phyloP scores from a whole-genome alignment of 129 eudicot species.

The Tagetes patula region DNA sequence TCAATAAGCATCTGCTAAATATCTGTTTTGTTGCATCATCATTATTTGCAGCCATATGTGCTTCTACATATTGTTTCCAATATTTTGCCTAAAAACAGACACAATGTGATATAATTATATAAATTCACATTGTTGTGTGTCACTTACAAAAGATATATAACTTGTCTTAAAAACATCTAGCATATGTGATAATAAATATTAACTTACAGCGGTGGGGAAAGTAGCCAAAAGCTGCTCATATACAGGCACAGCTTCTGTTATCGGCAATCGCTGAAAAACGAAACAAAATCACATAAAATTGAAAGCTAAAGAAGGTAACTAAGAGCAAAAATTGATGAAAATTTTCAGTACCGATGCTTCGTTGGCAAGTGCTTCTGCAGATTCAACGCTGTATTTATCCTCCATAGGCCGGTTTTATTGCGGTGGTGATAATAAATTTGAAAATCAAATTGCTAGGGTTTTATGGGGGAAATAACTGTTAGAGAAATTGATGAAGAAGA shows the following conservation, averaged over 20 bases:
- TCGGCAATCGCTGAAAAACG: slow-evolving; percentile 62
- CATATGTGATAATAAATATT: not conserved
- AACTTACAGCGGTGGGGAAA: slow-evolving; percentile 82
- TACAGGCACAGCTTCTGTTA: slow-evolving; percentile 71
- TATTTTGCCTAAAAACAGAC: slow-evolving; percentile 67
- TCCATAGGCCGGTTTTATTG: slow-evolving; percentile 29
- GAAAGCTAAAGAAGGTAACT: not conserved
- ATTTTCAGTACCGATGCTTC: slow-evolving; percentile 63
- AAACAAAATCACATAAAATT: not conserved
- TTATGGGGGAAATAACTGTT: not conserved
- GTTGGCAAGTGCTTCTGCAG: slow-evolving; percentile 81
- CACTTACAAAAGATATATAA: no score
- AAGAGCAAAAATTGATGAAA: not conserved
- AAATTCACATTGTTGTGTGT: no score
- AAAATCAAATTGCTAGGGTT: slow-evolving; percentile 23
- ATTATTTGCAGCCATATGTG: slow-evolving; percentile 83
- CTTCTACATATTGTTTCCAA: slow-evolving; percentile 99
- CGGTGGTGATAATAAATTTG: not conserved
- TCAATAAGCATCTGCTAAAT: slow-evolving; percentile 92
- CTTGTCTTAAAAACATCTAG: no score
- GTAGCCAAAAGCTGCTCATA: slow-evolving; percentile 83
- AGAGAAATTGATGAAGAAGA: not conserved
- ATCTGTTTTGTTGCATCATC: slow-evolving; percentile 87
- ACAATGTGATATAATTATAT: not conserved
- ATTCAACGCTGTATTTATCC: slow-evolving; percentile 77